These are phyloP conservation scores for Incumbomyces delicatus DNA, from an alignment of 2,329 filamentous ascomycete genomes.

Conservation along the genomic window DNA sequence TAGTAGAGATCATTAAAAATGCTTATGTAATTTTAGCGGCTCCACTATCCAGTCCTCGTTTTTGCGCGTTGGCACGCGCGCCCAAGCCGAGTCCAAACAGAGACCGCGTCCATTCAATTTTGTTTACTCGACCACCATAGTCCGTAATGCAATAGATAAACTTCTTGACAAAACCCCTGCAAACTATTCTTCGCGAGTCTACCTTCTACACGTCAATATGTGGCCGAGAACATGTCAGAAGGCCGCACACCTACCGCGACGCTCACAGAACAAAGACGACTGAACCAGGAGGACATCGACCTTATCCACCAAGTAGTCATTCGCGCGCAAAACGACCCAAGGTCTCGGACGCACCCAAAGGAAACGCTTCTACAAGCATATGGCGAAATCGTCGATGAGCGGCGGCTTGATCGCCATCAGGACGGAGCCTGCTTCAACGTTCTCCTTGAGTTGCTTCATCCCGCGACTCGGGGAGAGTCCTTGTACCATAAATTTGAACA, in stretches of 20 bases:
- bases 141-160: no score
- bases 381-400: constrained; percentile 5
- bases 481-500: constrained; percentile 7
- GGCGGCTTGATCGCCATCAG: constrained; percentile 3
- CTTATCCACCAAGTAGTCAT: constrained; percentile 6
- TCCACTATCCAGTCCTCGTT: no score
- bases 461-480: constrained; percentile 2
- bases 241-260: constrained; percentile 6
- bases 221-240: constrained; percentile 6
- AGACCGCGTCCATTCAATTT: no score
- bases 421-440: constrained; percentile 6
- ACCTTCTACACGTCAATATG: not conserved
- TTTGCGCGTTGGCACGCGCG: no score
- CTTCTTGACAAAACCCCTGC: no score
- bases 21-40: no score
- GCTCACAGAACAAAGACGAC: constrained; percentile 7
- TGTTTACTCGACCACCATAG: no score
- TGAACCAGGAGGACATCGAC: constrained; percentile 5
- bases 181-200: no score
- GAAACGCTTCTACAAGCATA: constrained; percentile 6
- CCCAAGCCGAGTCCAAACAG: no score
- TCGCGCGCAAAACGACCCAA: constrained; percentile 6
- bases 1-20: no score
- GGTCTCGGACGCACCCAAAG: not conserved
- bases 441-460: constrained; percentile 1